phyloP scores from a whole-genome alignment of 768 basidiomycete species.

The Suillus americanus region DNA sequence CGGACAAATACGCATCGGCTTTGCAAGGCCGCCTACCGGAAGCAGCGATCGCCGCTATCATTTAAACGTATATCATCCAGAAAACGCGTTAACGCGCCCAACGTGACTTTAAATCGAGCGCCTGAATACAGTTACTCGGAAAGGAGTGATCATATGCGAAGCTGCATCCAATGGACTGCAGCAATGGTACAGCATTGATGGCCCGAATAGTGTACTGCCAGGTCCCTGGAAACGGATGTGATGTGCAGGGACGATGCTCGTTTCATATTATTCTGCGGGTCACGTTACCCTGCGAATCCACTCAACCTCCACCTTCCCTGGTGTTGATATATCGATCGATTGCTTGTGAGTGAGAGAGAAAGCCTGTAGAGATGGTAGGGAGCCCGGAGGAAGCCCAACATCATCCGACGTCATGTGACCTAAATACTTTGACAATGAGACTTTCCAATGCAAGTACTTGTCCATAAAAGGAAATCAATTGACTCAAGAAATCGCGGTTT shows the following conservation, averaged over 20 bases:
- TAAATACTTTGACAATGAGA: neutral
- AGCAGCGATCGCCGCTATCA: neutral
- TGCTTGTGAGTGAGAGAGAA: neutral
- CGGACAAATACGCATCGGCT: neutral
- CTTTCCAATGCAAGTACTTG: neutral
- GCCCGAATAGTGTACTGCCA: neutral
- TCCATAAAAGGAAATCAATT: constrained; percentile 1
- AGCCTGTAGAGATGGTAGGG: neutral
- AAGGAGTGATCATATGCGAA: neutral
- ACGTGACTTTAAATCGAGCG: neutral
- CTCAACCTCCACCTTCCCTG: neutral
- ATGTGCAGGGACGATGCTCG: neutral
- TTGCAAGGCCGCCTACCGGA: neutral
- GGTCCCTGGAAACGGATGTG: neutral
- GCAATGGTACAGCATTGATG: neutral
- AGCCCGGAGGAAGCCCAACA: too few species aligned
- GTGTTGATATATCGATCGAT: neutral
- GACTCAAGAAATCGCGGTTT: constrained; percentile 1
- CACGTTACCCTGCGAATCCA: neutral
- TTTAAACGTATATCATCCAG: neutral
- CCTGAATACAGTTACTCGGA: neutral
- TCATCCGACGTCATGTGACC: neutral
- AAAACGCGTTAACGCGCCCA: neutral
- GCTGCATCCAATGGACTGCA: neutral
- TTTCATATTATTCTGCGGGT: neutral